These are phyloP conservation scores for Rutstroemia sp. DNA, from an alignment of 2,329 filamentous ascomycete species.

Conservation along the genomic window DNA sequence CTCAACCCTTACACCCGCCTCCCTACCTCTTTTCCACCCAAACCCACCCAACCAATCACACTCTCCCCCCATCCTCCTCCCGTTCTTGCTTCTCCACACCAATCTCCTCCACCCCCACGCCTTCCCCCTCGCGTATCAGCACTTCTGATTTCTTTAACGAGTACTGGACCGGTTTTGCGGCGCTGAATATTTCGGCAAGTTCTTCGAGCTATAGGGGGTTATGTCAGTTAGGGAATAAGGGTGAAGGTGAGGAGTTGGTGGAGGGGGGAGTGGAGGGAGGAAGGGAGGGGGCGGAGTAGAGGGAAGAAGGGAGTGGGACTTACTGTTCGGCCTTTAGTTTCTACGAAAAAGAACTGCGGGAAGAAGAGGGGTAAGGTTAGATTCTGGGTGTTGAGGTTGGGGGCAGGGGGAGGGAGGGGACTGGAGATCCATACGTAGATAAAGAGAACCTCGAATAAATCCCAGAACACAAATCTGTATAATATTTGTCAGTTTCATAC, in stretches of 20 bases:
- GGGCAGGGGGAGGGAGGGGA: background rate
- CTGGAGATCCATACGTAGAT: background rate
- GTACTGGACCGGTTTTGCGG: constrained; percentile 1
- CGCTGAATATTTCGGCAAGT: constrained; percentile 2
- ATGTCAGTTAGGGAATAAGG: background rate
- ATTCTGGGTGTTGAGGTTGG: background rate
- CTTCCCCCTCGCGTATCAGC: background rate
- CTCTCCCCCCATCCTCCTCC: too few relatives aligned
- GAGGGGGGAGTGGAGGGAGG: background rate
- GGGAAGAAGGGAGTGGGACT: background rate
- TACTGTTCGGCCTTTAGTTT: constrained; percentile 6
- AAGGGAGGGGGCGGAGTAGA: too few relatives aligned
- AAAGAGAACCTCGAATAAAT: constrained; percentile 1
- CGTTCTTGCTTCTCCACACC: background rate
- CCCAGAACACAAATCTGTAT: constrained; percentile 4
- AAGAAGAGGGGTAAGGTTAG: background rate
- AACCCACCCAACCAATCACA: too few relatives aligned
- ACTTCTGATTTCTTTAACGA: constrained; percentile 1
- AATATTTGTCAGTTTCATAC: background rate
- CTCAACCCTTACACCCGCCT: too few relatives aligned
- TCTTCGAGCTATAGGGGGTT: constrained; percentile 4
- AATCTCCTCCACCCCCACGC: background rate
- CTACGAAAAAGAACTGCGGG: constrained; percentile 5
- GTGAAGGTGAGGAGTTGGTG: background rate
- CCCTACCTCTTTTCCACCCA: too few relatives aligned